Percentiles rank a stretch among this genome's conserved stretches.
Conservation (phyloP, 805 yeast species). For the Tetrapisispora phaffii region DNA sequence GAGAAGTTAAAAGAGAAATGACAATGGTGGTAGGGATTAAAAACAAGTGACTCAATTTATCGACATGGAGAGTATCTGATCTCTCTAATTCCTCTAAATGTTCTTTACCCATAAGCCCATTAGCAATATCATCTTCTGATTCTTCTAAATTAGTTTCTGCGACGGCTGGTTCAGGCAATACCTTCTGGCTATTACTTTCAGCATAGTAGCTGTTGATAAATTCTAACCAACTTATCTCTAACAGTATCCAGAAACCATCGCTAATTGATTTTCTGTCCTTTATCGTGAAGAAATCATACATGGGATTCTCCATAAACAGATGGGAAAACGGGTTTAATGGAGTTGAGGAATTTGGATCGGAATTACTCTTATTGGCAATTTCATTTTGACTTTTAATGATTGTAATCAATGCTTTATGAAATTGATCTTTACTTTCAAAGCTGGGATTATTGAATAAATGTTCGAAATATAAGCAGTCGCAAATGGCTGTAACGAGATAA, state of each 20-base stretch:
- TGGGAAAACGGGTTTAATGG: background rate
- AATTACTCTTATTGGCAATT: background rate
- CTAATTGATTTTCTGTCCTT: background rate
- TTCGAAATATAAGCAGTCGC: slow-evolving; percentile 11
- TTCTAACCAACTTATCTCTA: slow-evolving; percentile 3
- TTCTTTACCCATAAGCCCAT: background rate
- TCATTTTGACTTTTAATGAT: background rate
- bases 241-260: background rate
- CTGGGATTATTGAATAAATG: slow-evolving; percentile 3
- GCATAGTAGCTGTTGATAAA: background rate
- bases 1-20: background rate
- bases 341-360: background rate
- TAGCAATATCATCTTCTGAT: too few species aligned
- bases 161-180: background rate
- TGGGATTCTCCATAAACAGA: background rate
- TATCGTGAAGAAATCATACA: background rate
- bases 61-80: background rate
- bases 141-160: background rate
- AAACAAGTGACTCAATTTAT: background rate
- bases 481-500: background rate
- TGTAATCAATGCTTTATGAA: background rate
- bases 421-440: background rate
- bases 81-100: background rate
- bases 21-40: slow-evolving; percentile 1
- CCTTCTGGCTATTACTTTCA: background rate